Evolutionary conservation across 2,329 filamentous ascomycete genomes (phyloP).

Genomic region (Aspergillus luchuensis): DNA sequence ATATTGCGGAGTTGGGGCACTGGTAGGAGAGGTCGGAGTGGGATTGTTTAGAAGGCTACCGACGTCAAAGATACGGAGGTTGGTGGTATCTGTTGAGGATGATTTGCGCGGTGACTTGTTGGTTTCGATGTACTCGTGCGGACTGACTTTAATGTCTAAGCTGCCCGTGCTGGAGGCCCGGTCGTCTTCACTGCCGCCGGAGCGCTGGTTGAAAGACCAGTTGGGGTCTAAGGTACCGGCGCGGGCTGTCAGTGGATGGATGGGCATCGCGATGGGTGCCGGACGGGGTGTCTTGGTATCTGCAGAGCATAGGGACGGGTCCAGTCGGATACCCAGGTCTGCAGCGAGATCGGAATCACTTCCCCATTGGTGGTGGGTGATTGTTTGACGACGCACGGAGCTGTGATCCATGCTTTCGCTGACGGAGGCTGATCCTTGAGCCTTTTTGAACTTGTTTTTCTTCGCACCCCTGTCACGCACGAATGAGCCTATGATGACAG

Average conservation of each 20-base stretch:
- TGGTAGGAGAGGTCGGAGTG: not conserved
- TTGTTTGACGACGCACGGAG: constrained; percentile 52
- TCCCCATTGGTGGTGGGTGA: constrained; percentile 73
- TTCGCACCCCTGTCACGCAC: constrained; percentile 87
- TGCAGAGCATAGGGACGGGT: constrained; percentile 51
- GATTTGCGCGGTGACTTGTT: constrained; percentile 32
- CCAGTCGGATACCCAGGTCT: constrained; percentile 71
- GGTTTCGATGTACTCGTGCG: constrained; percentile 38
- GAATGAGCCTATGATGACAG: constrained; percentile 87
- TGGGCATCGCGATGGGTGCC: constrained; percentile 43
- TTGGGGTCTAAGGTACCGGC: constrained; percentile 34
- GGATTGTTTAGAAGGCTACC: constrained; percentile 64
- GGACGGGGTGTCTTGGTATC: constrained; percentile 37
- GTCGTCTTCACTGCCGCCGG: constrained; percentile 31
- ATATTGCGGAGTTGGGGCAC: not conserved
- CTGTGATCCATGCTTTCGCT: constrained; percentile 49
- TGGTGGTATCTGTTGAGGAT: constrained; percentile 49
- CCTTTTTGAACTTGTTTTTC: constrained; percentile 74
- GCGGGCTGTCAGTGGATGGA: constrained; percentile 22
- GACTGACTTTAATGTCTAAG: constrained; percentile 35
- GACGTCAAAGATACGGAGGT: constrained; percentile 82
- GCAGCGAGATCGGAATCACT: constrained; percentile 90
- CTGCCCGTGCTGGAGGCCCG: constrained; percentile 33
- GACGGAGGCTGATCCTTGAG: constrained; percentile 46
- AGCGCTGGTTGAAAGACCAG: constrained; percentile 36